Evolutionary conservation across 176 grass and related monocot species (phyloP), one percentile per base, ranked within the genome.

Genomic region (Musa acuminata): DNA sequence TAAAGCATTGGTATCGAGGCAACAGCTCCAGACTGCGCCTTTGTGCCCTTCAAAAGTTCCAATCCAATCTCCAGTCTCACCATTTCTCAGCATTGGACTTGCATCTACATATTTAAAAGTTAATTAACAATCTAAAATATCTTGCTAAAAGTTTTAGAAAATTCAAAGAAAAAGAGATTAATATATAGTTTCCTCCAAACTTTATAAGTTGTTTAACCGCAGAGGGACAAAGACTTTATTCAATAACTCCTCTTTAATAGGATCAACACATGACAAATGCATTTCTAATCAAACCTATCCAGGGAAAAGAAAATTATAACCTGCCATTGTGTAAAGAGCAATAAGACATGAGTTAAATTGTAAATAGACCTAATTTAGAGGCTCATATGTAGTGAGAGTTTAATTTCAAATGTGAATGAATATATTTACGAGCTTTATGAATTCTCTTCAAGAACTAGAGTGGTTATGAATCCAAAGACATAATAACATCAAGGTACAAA

Each of bases 41-140:
- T 99, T 99, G 71, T 99, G 96, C 49, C 96, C 96, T 89, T 92
- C 83, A 79, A 99, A 99, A 59, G 96, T 99, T 21, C 96, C 96
- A 87, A 99, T 99, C 96, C 96, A 99, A 78, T 99, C 96, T 75
- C 96, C 96, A 62, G 96, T 91, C 74, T 99, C 96, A 20, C 96
- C 96, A 79, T 99, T 99, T 73, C 96, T 92, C 69, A 99, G 87
- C 96, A 99, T 99, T 3, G 96, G 96, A 76, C 89, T 92, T 50
- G 91, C 84, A 73, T 99, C 96, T 99, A 82, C 25, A 76, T 57
- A 84, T 16, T 55, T 10, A 58, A 16, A 50, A 57, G 9, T 19
- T 9, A 27, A 51, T 64, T 52, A 62, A 51, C n/a, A 49, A 35
- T 13, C 25, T 63, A 43, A 6, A 43, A 43, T 43, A 12, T 66